Base-by-base conservation (phyloP, 2,329 filamentous ascomycete species). In the Alternaria brassicae region DNA sequence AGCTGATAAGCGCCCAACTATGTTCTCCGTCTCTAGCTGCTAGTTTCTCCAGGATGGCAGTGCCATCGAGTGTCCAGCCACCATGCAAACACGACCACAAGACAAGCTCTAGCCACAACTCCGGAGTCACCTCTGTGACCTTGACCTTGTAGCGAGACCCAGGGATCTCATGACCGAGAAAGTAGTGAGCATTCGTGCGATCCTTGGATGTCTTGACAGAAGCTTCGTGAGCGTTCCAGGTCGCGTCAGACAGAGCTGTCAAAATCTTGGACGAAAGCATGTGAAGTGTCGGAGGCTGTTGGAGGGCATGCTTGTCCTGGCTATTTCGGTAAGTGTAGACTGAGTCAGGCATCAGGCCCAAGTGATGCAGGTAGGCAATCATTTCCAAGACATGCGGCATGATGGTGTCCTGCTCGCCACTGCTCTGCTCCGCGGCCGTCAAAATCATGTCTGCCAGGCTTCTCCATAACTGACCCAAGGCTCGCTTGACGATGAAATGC, bases 61-160 rank as follows among this genome's bases (percentile, higher is more conserved):
- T 66, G 3, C 81, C 82, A 52, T 82, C 79, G 12, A 67, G 45
- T 7, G 78, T 70, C 81, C 81, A 84, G 6, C 79, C 80, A 19
- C 82, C 82, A 51, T 82, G 79, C 7, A 84, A 62, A 63, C 81
- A 83, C 13, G 81, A 81, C 82, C 82, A 84, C 3, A 84, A 71
- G 19, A 84, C 77, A n/a, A 84, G 73, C 65, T 84, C 82, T 17
- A 84, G 68, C 82, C 82, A 84, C 13, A 84, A 69, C 58, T 84
- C 82, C 1, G 80, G 77, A 1, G 75, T 69, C 10, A 83, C 63
- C 17, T 77, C 80, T 6, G 75, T 74, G 7, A 81, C 75, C 15
- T 73, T 69, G 2, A 80, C 69, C 41, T 76, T 78, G 63, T 79
- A 81, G 27, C 77, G 76, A 28, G 79, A 79, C 1, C 78, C 78